Evolutionary conservation across 331 rosid species (phyloP).

Genomic region (Pyrus hybrid): DNA sequence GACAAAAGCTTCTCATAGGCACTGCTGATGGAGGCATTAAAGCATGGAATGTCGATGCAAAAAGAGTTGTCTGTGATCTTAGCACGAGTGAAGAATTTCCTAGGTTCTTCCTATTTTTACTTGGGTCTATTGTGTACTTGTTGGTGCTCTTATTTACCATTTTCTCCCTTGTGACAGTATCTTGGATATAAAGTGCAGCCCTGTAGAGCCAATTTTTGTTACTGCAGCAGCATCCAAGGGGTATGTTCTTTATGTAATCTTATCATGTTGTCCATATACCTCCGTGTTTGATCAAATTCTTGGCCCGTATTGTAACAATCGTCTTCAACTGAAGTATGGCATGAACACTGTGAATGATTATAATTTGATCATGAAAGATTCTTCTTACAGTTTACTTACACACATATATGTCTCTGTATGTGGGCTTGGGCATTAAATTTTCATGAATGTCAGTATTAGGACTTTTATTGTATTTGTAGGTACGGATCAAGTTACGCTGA

Average conservation of each 20-base stretch:
- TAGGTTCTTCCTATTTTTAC: slow-evolving; percentile 38
- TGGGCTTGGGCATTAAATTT: background rate
- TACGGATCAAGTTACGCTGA: slow-evolving; percentile 43
- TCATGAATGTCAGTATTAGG: slow-evolving; percentile 12
- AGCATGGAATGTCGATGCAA: slow-evolving; percentile 97
- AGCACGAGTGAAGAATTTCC: slow-evolving; percentile 75
- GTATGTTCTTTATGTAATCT: slow-evolving; percentile 28
- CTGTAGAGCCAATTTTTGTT: slow-evolving; percentile 88
- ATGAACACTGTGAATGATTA: background rate
- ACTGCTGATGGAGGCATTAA: slow-evolving; percentile 87
- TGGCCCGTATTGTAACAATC: background rate
- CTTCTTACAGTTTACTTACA: background rate
- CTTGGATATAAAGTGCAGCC: slow-evolving; percentile 96
- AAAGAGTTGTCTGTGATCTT: slow-evolving; percentile 95
- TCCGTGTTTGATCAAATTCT: background rate
- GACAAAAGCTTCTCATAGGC: slow-evolving; percentile 88
- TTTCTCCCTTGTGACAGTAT: slow-evolving; percentile 44
- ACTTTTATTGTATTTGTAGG: slow-evolving; percentile 32
- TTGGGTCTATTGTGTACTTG: slow-evolving; percentile 1
- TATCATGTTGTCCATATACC: background rate
- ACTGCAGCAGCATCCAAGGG: slow-evolving; percentile 91
- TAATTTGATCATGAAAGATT: background rate
- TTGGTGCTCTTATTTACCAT: slow-evolving; percentile 9
- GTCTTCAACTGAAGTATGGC: background rate
- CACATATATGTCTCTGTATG: background rate